Base-by-base conservation (phyloP, 441 rosid genomes). In the Omphalea diandra region DNA sequence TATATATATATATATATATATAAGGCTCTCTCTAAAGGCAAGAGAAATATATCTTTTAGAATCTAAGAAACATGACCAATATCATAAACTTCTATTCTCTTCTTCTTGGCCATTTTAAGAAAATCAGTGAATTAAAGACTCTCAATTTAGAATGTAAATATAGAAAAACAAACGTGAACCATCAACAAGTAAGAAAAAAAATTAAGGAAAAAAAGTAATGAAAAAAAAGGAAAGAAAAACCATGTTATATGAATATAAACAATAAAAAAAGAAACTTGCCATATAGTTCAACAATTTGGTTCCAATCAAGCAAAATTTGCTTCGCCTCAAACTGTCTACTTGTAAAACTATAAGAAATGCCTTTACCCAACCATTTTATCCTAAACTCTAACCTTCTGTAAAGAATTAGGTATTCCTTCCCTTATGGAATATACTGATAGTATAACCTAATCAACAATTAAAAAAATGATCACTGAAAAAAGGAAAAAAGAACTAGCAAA, bases 291-390 rank as follows among this genome's bases (percentile, higher is more conserved):
- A 97, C 97, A 68, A 88, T 76, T 67, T 85, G 81, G 74, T 94
- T 94, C 97, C 98, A 94, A 72, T 94, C 97, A 50, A 94, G 97
- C 69, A 91, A 81, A 82, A 85, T 77, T 75, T 91, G 88, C 81
- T 93, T 96, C 73, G 38, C 80, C 36, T 73, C 69, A 17, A 71
- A 65, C 63, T 70, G 81, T 15, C 82, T 76, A 41, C 29, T 76
- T 38, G 53, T 75, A 67, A 69, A 57, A 75, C 41, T n/a, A n/a
- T 14, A 35, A 82, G 78, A 72, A 86, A 40, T 60, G 77, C 71
- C 63, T 79, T 77, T 68, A 67, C 41, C 85, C 82, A 74, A 70
- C 86, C 78, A 52, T 47, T 44, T 72, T 55, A n/a, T 55, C 61
- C 56, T 71, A 0, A 67, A 76, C 2, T 54, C 84, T 50, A 83